These are phyloP conservation scores for Cystofilobasidium ferigula DNA, from an alignment of 768 basidiomycete genomes.

Conservation along the genomic window DNA sequence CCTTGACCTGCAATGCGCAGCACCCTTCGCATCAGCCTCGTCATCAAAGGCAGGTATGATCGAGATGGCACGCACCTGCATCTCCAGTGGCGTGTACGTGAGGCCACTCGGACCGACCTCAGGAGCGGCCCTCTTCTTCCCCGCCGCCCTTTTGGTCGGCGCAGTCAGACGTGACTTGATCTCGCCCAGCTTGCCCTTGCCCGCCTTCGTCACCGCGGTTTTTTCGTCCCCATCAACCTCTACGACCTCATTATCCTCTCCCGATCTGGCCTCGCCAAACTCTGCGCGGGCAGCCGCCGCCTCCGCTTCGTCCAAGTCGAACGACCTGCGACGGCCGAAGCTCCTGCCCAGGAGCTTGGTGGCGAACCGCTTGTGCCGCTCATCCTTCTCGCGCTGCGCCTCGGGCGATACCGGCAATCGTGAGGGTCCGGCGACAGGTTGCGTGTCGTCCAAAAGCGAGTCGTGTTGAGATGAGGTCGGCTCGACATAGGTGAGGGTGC, in stretches of 20 bases:
- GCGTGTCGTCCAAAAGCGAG: no score
- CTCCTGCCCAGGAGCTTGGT: not conserved
- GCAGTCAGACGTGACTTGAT: no score
- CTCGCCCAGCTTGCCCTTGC: no score
- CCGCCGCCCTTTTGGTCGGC: no score
- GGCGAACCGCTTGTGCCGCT: not conserved
- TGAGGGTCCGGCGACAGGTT: not conserved
- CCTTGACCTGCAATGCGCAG: constrained; percentile 29
- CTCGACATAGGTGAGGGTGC: not conserved
- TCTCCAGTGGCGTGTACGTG: constrained; percentile 39
- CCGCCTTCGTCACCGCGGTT: constrained; percentile 27
- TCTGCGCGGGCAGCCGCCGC: not conserved
- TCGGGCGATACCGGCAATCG: not conserved
- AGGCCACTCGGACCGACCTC: constrained; percentile 37
- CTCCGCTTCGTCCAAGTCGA: constrained; percentile 7
- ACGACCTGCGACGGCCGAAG: constrained; percentile 10
- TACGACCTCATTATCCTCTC: constrained; percentile 26
- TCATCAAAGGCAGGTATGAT: no score
- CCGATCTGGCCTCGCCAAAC: constrained; percentile 22
- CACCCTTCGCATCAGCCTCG: not conserved
- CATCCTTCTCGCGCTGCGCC: not conserved
- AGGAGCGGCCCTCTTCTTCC: constrained; percentile 35
- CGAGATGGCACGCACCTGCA: constrained; percentile 28
- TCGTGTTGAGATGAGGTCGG: not conserved
- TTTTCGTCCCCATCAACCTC: constrained; percentile 16